Evolutionary conservation across 768 basidiomycete genomes (phyloP), one percentile per base, ranked within the genome.

Genomic region (Suillus americanus): DNA sequence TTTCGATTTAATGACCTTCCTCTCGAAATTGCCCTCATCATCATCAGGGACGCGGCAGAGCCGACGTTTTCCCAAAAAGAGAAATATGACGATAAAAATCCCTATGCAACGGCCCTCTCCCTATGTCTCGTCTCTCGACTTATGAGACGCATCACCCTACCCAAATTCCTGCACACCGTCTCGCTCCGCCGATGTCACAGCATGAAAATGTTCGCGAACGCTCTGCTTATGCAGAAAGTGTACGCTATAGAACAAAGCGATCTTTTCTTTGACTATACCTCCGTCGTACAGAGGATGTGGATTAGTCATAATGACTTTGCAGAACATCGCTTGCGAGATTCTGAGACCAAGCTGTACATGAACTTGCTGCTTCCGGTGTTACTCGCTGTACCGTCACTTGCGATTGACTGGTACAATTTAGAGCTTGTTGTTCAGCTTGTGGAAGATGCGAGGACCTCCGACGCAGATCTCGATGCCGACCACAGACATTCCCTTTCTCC

Each of bases 101-200:
- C 54, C 8, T 73, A 71, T 59, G 62, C 66, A 25, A 75, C 73
- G 14, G 76, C 76, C 3, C 53, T 72, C 30, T 63, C 75, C 7
- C 72, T 82, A 23, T 72, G 76, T 35, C 67, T 64, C n/a, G 79
- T 80, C 18, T 82, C 78, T 9, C 70, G 68, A 45, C 60, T 60
- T 28, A 48, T 80, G 28, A 75, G 79, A 18, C 70, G 67, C 25
- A 69, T 68, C 23, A 68, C 73, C 33, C 80, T 83, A 75, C 79
- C 75, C 45, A 65, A 72, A 60, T 72, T 83, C 56, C 74, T 82
- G 16, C 74, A 77, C 62, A 80, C 51, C 18, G 8, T 43, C 7
- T 43, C 16, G 18, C 41, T 43, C 12, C 38, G 13, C 41, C 41
- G 41, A 41, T 7, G 6, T 41, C 1, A 18, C 6, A 18, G 18